phyloP scores from a whole-genome alignment of 73 alveolate genomes.

The Uronychia binucleata region DNA sequence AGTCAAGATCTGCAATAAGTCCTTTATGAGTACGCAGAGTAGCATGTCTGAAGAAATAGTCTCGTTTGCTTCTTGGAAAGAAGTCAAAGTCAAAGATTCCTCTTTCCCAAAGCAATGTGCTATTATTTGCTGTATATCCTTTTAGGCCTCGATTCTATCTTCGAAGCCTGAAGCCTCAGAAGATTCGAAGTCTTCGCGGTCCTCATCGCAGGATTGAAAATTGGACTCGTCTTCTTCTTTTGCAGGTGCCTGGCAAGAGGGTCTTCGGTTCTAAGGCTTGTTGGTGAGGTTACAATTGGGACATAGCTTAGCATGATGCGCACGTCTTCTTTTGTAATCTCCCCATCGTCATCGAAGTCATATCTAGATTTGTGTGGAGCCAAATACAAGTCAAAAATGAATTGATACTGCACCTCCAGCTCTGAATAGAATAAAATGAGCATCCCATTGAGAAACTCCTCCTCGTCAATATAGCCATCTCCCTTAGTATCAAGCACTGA shows the following conservation, averaged over 20 bases:
- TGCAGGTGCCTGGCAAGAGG: too few relatives aligned
- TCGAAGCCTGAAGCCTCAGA: neutral
- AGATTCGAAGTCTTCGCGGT: too few relatives aligned
- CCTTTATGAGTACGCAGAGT: conserved; percentile 10
- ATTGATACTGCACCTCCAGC: neutral
- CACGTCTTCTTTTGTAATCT: conserved; percentile 51
- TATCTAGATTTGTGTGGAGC: conserved; percentile 11
- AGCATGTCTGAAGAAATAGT: conserved; percentile 51
- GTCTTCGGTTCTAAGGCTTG: conserved; percentile 14
- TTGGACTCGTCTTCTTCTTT: too few relatives aligned
- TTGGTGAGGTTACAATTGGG: conserved; percentile 51
- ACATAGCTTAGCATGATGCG: conserved; percentile 42
- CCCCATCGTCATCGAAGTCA: conserved; percentile 69
- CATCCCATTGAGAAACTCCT: conserved; percentile 39
- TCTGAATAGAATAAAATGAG: conserved; percentile 6
- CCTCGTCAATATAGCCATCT: conserved; percentile 30
- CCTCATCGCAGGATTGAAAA: too few relatives aligned
- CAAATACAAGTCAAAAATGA: conserved; percentile 27
- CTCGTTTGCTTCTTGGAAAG: conserved; percentile 37
- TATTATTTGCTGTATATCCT: conserved; percentile 35
- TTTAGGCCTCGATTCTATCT: conserved; percentile 37
- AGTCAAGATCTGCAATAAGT: conserved; percentile 21
- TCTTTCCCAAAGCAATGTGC: conserved; percentile 32
- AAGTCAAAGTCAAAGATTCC: conserved; percentile 4
- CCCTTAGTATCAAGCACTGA: conserved; percentile 32